These are phyloP conservation scores for Sporothrix protearum DNA, from an alignment of 2,329 filamentous ascomycete species.

Conservation along the genomic window DNA sequence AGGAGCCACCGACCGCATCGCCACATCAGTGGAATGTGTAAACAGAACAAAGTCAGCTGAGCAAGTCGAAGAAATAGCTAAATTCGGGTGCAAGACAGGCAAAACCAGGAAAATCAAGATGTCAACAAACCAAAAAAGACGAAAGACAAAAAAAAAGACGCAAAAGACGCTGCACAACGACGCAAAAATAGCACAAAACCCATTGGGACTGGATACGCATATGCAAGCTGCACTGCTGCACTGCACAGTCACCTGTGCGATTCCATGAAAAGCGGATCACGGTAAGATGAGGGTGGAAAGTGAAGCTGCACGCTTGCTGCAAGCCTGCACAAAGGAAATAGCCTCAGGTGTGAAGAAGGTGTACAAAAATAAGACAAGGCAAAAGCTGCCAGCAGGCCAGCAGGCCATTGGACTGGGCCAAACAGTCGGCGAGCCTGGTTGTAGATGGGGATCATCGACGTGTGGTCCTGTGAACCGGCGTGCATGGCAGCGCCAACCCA, in stretches of 20 bases:
- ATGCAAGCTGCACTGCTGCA: constrained; percentile 4
- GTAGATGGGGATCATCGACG: not conserved
- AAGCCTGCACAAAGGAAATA: not conserved
- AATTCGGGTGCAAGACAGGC: not conserved
- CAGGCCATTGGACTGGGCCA: not conserved
- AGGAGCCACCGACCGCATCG: constrained; percentile 13
- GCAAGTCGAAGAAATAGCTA: not conserved
- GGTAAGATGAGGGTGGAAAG: constrained; percentile 17
- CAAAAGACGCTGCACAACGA: not conserved
- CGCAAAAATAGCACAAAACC: not conserved
- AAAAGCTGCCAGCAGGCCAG: not conserved
- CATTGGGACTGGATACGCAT: not conserved
- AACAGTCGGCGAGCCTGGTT: constrained; percentile 2
- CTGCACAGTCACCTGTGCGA: constrained; percentile 16
- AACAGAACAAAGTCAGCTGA: constrained; percentile 6
- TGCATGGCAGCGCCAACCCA: constrained; percentile 10
- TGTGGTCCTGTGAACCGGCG: not conserved
- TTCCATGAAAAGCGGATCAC: constrained; percentile 20
- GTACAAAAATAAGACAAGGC: not conserved
- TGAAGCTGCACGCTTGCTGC: constrained; percentile 9
- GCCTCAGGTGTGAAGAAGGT: no score
- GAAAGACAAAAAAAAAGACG: not conserved
- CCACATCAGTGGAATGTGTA: constrained; percentile 20
- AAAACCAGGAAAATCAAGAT: not conserved
- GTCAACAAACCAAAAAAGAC: constrained; percentile 1